Conservation (phyloP, 2,329 filamentous ascomycete species). For the Ceratocystis ficicola region DNA sequence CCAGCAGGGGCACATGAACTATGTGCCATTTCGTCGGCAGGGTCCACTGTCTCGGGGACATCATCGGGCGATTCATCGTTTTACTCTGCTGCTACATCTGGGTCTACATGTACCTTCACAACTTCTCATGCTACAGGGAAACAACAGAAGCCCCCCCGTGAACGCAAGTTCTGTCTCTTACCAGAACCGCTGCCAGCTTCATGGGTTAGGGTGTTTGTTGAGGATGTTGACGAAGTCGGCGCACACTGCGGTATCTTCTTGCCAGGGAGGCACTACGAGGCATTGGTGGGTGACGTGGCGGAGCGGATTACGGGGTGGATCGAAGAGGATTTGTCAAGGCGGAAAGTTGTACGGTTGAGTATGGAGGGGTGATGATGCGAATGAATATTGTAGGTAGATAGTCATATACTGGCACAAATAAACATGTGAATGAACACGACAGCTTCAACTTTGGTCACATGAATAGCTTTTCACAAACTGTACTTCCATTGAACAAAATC, state of each 20-base stretch:
- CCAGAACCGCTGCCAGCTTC: constrained; percentile 45
- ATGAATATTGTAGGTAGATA: not conserved
- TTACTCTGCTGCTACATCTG: not conserved
- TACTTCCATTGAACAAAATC: constrained; percentile 5
- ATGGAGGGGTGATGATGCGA: not conserved
- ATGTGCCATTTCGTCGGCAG: not conserved
- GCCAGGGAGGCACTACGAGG: constrained; percentile 58
- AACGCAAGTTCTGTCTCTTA: constrained; percentile 68
- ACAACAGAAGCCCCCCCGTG: constrained; percentile 35
- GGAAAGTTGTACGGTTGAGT: constrained; percentile 25
- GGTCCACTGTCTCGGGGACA: not conserved
- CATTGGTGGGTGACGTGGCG: constrained; percentile 62
- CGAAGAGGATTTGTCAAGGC: constrained; percentile 43
- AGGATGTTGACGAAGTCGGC: constrained; percentile 69
- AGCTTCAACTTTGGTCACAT: not conserved
- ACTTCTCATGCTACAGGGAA: not conserved
- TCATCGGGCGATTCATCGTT: not conserved
- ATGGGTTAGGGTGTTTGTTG: constrained; percentile 73
- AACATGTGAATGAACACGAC: not conserved
- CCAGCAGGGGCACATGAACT: not conserved
- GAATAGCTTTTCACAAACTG: not conserved
- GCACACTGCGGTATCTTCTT: constrained; percentile 79
- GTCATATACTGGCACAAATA: not conserved
- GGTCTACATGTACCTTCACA: constrained; percentile 20
- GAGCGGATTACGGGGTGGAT: constrained; percentile 58